Percentiles rank a stretch among this genome's conserved stretches.
phyloP scores from a whole-genome alignment of 805 yeast genomes.

The Nakazawaea ishiwadae region DNA sequence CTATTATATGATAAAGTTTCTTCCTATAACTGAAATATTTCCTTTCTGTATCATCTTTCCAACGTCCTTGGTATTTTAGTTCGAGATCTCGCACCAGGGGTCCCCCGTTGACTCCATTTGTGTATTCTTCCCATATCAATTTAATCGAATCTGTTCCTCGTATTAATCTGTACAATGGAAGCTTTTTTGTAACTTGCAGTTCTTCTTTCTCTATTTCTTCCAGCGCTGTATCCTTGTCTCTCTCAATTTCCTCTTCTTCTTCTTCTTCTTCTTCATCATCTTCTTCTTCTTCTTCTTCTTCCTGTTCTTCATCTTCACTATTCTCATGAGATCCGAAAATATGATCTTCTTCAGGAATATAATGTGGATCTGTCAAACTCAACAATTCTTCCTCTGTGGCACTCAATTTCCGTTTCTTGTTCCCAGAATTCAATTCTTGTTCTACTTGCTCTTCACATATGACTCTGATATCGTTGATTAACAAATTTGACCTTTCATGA shows the following conservation, averaged over 20 bases:
- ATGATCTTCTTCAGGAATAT: constrained; percentile 5
- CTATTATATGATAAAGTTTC: constrained; percentile 10
- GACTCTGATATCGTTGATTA: constrained; percentile 5
- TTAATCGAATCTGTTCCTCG: constrained; percentile 10
- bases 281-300: neutral
- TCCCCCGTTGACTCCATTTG: constrained; percentile 33
- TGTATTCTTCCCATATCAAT: constrained; percentile 25
- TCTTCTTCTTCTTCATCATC: neutral
- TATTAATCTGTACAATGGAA: constrained; percentile 8
- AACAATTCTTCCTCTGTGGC: constrained; percentile 12
- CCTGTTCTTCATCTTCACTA: constrained; percentile 2
- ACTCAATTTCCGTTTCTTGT: constrained; percentile 2
- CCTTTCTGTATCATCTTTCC: constrained; percentile 26
- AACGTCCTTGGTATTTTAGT: constrained; percentile 32
- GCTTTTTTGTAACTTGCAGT: neutral
- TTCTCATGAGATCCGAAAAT: constrained; percentile 5
- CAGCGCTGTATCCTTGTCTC: too few relatives aligned
- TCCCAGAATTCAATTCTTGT: neutral
- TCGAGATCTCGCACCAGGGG: constrained; percentile 36
- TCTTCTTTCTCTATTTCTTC: too few relatives aligned
- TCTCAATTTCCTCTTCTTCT: neutral
- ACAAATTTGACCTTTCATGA: neutral
- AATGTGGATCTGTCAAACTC: constrained; percentile 11
- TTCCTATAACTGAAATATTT: constrained; percentile 12
- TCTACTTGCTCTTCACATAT: constrained; percentile 7